Percentiles rank a stretch among this genome's conserved stretches.
phyloP scores from a whole-genome alignment of 495 filamentous ascomycete species.

The Neurospora sp. region DNA sequence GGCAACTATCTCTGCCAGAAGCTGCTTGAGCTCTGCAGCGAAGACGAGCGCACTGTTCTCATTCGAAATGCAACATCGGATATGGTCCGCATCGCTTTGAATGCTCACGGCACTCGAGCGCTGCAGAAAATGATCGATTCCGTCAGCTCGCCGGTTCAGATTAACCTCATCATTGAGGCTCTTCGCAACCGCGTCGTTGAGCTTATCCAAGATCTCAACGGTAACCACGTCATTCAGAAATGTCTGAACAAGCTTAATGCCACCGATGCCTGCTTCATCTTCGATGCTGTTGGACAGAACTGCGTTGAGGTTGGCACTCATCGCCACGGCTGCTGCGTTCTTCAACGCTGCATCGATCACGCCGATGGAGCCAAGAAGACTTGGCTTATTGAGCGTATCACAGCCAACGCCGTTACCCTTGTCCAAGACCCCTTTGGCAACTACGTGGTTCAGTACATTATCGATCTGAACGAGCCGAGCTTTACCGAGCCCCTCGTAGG shows the following conservation, averaged over 20 bases:
- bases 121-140: slow-evolving; percentile 99
- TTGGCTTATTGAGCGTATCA: slow-evolving; percentile 78
- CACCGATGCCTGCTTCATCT: slow-evolving; percentile 87
- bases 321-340: slow-evolving; percentile 93
- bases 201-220: slow-evolving; percentile 92
- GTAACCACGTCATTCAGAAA: slow-evolving; percentile 98
- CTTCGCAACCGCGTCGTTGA: slow-evolving; percentile 73
- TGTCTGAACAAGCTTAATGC: slow-evolving; percentile 85
- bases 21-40: slow-evolving; percentile 81
- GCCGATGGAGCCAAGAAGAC: slow-evolving; percentile 81
- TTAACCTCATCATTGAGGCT: slow-evolving; percentile 70
- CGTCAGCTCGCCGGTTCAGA: slow-evolving; percentile 68
- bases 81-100: slow-evolving; percentile 84
- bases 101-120: slow-evolving; percentile 92
- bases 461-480: slow-evolving; percentile 71
- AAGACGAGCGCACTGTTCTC: slow-evolving; percentile 86
- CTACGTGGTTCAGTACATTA: slow-evolving; percentile 96
- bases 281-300: slow-evolving; percentile 75
- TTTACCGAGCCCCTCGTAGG: slow-evolving; percentile 80
- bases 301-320: slow-evolving; percentile 92
- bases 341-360: slow-evolving; percentile 97
- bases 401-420: slow-evolving; percentile 64
- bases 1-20: slow-evolving; percentile 98
- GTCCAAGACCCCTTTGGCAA: slow-evolving; percentile 97
- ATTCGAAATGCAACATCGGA: slow-evolving; percentile 79